phyloP scores from a whole-genome alignment of 2,329 filamentous ascomycete species.

The Akanthomyces dipterigenus region DNA sequence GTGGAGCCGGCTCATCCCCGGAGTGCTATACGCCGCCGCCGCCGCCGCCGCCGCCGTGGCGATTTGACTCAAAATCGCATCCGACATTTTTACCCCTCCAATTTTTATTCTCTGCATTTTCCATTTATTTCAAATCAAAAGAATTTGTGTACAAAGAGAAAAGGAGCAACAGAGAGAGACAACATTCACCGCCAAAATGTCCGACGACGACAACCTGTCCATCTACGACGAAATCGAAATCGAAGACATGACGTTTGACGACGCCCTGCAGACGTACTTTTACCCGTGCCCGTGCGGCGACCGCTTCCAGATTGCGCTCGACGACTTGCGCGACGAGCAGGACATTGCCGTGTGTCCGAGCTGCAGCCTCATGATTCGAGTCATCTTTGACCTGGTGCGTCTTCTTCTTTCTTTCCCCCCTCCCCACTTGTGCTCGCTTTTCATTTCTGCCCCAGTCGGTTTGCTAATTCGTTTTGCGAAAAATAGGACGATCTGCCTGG shows the following conservation, averaged over 20 bases:
- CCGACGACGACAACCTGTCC: constrained; percentile 55
- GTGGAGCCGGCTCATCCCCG: constrained; percentile 9
- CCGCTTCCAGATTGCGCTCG: constrained; percentile 83
- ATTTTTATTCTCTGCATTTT: background rate
- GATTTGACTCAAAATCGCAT: background rate
- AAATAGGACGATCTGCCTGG: constrained; percentile 40
- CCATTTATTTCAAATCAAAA: background rate
- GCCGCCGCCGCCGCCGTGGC: background rate
- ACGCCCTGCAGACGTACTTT: constrained; percentile 77
- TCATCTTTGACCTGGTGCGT: constrained; percentile 81
- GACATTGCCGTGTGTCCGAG: constrained; percentile 97
- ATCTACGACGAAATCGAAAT: constrained; percentile 99
- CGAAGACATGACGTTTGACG: constrained; percentile 94
- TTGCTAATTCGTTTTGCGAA: background rate
- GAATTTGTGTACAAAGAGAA: background rate
- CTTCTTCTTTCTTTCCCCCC: background rate
- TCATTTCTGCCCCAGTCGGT: background rate
- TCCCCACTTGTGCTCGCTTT: background rate
- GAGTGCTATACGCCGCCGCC: background rate
- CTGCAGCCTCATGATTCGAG: constrained; percentile 92
- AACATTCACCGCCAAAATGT: constrained; percentile 37
- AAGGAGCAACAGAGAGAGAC: background rate
- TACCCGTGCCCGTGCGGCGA: constrained; percentile 98
- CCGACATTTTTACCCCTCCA: background rate
- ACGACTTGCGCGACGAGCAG: constrained; percentile 78